These are phyloP conservation scores for Filobasidium uniguttulatum DNA, from an alignment of 1,284 basidiomycete genomes.

Conservation along the genomic window DNA sequence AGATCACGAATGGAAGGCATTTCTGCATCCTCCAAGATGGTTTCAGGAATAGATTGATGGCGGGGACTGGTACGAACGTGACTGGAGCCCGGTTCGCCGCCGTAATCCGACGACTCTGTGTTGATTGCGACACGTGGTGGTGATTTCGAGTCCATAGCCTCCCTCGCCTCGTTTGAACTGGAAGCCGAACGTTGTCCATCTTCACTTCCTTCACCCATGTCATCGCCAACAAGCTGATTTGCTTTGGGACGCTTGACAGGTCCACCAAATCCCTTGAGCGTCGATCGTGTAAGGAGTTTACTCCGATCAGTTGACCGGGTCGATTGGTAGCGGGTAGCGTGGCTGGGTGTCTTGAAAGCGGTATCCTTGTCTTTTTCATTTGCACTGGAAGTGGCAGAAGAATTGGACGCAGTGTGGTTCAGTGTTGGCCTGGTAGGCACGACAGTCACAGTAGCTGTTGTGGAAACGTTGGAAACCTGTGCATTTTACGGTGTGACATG, in stretches of 20 bases:
- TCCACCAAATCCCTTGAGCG: background rate
- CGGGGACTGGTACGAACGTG: too few species aligned
- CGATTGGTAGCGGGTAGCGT: background rate
- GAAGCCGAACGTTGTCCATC: too few species aligned
- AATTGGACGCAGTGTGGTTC: background rate
- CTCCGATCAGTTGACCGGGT: background rate
- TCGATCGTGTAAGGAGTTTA: background rate
- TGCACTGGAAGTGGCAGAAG: background rate
- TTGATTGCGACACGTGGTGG: too few species aligned
- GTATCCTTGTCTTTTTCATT: background rate
- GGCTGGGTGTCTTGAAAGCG: background rate
- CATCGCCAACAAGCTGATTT: background rate
- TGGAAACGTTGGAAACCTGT: too few species aligned
- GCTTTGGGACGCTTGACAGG: background rate
- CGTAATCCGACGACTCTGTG: too few species aligned
- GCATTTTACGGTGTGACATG: background rate
- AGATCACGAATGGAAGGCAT: too few species aligned
- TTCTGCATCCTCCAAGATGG: too few species aligned
- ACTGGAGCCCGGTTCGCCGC: too few species aligned
- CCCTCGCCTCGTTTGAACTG: too few species aligned
- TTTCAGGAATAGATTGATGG: too few species aligned
- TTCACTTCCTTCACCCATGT: background rate
- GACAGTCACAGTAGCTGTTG: background rate
- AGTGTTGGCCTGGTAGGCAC: background rate
- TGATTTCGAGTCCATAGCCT: too few species aligned